Base-by-base conservation (phyloP, 331 rosid species). In the Acacia concinna region DNA sequence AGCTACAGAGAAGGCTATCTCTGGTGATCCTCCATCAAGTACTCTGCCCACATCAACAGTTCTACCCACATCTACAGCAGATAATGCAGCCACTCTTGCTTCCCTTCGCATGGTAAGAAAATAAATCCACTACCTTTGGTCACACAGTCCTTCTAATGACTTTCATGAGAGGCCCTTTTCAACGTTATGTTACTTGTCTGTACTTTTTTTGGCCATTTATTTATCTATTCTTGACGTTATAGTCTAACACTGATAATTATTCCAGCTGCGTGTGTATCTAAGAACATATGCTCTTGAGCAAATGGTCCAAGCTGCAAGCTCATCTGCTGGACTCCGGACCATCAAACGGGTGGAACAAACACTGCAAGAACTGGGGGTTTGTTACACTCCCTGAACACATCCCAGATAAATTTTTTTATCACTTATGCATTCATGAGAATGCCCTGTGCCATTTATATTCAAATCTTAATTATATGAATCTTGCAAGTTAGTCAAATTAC, bases 241-340 rank as follows among this genome's bases (percentile, higher is more conserved):
- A 38, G 80, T 74, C 84, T 86, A 71, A 82, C 56, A 11, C 66
- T 59, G 69, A 47, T 62, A 78, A 87, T 76, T 70, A 68, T 89
- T 90, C 83, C 98, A 96, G 98, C 98, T 96, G 79, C 90, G 90
- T 25, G 97, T 93, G 74, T 96, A 96, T 88, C 81, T 90, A 85
- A 89, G 99, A 80, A 93, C 98, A 37, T 96, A 93, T 86, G 98
- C 97, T 40, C 99, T 96, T 62, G 99, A 96, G 34, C 99, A 96
- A 88, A 93, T 93, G 98, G 92, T 96, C 76, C 93, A 91, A 83
- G 95, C 91, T 83, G 94, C 94, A 44, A 90, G 93, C 73, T 78
- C 98, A 76, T 85, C 97, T 78, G 97, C 97, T 74, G 99, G 98
- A 83, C 90, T 93, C 71, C 84, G 98, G 82, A 93, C 98, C 67